These are phyloP conservation scores for Crotalaria pallida DNA, from an alignment of 306 rosid species.

Conservation along the genomic window DNA sequence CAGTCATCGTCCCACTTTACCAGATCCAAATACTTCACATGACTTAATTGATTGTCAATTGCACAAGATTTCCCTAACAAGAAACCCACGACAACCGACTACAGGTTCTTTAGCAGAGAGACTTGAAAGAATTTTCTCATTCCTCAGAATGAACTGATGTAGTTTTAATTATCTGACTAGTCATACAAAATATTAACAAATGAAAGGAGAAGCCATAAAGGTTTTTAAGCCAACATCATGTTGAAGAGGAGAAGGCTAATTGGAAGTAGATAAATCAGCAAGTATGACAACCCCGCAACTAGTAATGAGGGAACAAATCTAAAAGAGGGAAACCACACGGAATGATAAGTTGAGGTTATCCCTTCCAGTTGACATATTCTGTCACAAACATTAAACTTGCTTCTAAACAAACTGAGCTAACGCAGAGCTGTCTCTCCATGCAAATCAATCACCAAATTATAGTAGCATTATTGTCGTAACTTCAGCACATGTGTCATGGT, in stretches of 20 bases:
- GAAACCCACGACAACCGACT: constrained; percentile 12
- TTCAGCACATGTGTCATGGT: constrained; percentile 9
- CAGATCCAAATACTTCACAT: constrained; percentile 20
- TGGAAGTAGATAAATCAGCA: constrained; percentile 22
- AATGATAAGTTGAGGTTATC: constrained; percentile 22
- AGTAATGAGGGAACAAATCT: constrained; percentile 20
- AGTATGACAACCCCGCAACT: constrained; percentile 25
- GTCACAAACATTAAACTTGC: constrained; percentile 19
- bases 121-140: constrained; percentile 5
- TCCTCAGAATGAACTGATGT: constrained; percentile 13
- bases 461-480: background rate
- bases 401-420: constrained; percentile 19
- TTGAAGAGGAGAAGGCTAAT: constrained; percentile 5
- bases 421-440: constrained; percentile 16
- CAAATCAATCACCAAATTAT: constrained; percentile 19
- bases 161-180: constrained; percentile 26
- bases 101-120: constrained; percentile 17
- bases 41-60: constrained; percentile 10
- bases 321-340: background rate
- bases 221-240: constrained; percentile 15
- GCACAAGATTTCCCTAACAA: background rate
- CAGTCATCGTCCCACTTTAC: constrained; percentile 8
- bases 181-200: constrained; percentile 11
- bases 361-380: constrained; percentile 18
- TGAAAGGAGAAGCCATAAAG: constrained; percentile 12